Percentiles rank a stretch among this genome's conserved stretches.
Conservation (phyloP, 2,329 filamentous ascomycete species). For the Sporothrix humicola region DNA sequence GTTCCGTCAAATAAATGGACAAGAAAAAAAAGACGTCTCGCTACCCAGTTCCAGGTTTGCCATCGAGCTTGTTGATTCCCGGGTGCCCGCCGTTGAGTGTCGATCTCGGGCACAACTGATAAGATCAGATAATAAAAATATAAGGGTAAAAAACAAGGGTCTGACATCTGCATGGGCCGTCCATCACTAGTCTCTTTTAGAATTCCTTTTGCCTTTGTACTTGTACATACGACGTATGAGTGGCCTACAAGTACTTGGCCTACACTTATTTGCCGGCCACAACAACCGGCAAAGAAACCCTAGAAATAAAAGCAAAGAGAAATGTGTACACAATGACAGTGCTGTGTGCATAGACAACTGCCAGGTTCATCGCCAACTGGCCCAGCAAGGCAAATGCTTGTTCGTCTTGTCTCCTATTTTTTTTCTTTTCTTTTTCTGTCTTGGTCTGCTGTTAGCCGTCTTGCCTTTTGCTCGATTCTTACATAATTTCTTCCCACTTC, state of each 20-base stretch:
- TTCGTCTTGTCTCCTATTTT: not conserved
- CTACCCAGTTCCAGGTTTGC: not conserved
- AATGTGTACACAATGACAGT: too few relatives aligned
- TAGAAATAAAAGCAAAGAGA: not conserved
- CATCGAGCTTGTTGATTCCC: not conserved
- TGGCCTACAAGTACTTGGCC: not conserved
- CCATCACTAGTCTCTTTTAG: too few relatives aligned
- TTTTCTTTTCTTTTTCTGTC: not conserved
- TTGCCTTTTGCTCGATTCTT: not conserved
- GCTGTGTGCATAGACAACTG: too few relatives aligned
- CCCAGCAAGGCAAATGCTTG: not conserved
- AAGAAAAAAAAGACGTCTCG: not conserved
- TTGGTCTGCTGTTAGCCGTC: too few relatives aligned
- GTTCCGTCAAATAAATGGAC: not conserved
- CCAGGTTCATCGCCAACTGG: too few relatives aligned
- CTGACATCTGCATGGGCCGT: not conserved
- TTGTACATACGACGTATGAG: too few relatives aligned
- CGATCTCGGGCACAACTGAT: not conserved
- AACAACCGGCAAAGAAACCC: not conserved
- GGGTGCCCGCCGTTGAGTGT: not conserved
- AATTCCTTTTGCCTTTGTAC: not conserved
- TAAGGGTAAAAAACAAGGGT: not conserved
- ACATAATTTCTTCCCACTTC: not conserved
- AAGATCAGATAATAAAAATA: slow-evolving; percentile 17
- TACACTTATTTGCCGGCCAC: not conserved